Conservation (phyloP, 805 yeast species). For the Wickerhamomyces hampshirensis region DNA sequence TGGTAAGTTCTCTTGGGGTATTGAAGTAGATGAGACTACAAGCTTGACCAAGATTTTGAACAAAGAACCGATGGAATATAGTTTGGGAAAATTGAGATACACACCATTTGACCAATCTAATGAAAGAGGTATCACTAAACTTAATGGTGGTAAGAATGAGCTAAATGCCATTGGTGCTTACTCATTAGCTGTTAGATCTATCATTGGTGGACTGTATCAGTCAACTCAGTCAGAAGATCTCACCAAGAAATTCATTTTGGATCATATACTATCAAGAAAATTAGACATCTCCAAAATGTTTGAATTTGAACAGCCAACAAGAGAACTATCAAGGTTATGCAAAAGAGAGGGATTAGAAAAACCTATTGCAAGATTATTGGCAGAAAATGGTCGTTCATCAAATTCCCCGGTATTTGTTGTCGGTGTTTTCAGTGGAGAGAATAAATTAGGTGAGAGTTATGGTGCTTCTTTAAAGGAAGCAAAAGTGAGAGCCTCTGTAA, state of each 20-base stretch:
- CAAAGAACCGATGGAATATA: slow-evolving; percentile 61
- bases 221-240: slow-evolving; percentile 52
- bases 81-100: slow-evolving; percentile 67
- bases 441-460: slow-evolving; percentile 88
- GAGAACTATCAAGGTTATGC: slow-evolving; percentile 75
- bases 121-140: slow-evolving; percentile 49
- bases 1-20: slow-evolving; percentile 78
- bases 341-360: slow-evolving; percentile 66
- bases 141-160: slow-evolving; percentile 28
- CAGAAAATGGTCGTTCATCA: slow-evolving; percentile 90
- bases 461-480: slow-evolving; percentile 91
- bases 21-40: slow-evolving; percentile 65
- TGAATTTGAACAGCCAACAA: slow-evolving; percentile 77
- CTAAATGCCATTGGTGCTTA: slow-evolving; percentile 29
- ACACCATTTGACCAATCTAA: slow-evolving; percentile 26
- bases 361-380: slow-evolving; percentile 78
- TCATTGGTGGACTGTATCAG: slow-evolving; percentile 78
- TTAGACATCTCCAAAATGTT: slow-evolving; percentile 71
- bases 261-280: slow-evolving; percentile 79
- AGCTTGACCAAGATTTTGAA: slow-evolving; percentile 62
- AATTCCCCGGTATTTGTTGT: slow-evolving; percentile 83
- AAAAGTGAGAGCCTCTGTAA: slow-evolving; percentile 85
- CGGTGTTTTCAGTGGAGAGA: slow-evolving; percentile 82
- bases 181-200: slow-evolving; percentile 74
- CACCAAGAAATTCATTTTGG: slow-evolving; percentile 63